Conservation (phyloP, 352 stramenopile genomes). For the Globisporangium acanthophoron region DNA sequence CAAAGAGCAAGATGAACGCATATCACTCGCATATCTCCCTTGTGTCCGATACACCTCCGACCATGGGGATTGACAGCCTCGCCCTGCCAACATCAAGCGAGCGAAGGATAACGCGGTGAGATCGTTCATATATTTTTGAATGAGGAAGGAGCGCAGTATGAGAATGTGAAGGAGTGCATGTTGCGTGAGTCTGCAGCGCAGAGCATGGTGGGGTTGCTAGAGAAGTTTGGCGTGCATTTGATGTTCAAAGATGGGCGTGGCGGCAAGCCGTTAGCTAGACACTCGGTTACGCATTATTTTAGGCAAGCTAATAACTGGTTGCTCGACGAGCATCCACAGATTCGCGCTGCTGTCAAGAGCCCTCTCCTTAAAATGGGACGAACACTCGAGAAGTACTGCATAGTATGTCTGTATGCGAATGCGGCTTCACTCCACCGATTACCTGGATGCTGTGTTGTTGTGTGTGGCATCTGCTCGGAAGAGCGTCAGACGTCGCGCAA, state of each 20-base stretch:
- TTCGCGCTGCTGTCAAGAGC: too few relatives aligned
- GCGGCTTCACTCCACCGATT: too few relatives aligned
- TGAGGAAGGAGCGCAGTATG: background rate
- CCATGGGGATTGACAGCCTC: background rate
- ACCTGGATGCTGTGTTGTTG: too few relatives aligned
- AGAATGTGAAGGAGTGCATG: conserved; percentile 5
- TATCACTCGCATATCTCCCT: conserved; percentile 2
- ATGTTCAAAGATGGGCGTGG: background rate
- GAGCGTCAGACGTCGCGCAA: too few relatives aligned
- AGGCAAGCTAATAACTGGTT: background rate
- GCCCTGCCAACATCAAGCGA: background rate
- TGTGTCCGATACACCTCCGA: background rate
- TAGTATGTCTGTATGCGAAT: too few relatives aligned
- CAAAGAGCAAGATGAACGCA: background rate
- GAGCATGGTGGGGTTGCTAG: background rate
- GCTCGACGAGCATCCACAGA: too few relatives aligned
- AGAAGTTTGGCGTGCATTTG: conserved; percentile 5
- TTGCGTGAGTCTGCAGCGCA: background rate
- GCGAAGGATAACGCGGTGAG: background rate
- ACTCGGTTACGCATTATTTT: background rate
- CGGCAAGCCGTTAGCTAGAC: background rate
- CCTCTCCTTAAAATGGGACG: too few relatives aligned
- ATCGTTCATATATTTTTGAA: conserved; percentile 3
- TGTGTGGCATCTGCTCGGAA: too few relatives aligned
- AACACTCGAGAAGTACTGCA: too few relatives aligned